Base-by-base conservation (phyloP, 148 eudicot genomes). In the Silene conica region DNA sequence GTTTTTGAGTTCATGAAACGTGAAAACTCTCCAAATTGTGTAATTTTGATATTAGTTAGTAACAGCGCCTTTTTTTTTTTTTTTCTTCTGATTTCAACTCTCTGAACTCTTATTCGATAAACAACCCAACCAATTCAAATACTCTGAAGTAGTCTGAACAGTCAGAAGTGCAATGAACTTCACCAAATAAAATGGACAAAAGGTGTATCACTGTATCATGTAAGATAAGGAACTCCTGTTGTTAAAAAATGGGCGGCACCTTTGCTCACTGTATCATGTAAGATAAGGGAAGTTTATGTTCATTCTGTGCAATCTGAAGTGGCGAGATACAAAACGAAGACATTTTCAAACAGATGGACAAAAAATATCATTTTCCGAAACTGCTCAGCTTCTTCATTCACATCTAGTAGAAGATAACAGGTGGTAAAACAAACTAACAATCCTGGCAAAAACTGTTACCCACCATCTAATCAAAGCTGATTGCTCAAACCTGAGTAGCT, bases 361-460 rank as follows among this genome's bases (percentile, higher is more conserved):
- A 38, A 16, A 52, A 52, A 50, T 12, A 13, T 68, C 71, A 26
- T 23, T 38, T 38, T 50, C n/a, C 43, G 7, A 20, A 16, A 50
- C 23, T 50, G 22, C 25, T 13, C 58, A 50, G 19, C 41, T 69
- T 50, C 58, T 23, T 14, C 4, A 50, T 52, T 50, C 41, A 69
- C 72, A 69, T 15, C 41, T 52, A 26, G 15, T 25, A 25, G 72
- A 14, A 11, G 18, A 9, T 69, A 69, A 50, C 34, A 50, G 72
- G 72, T 15, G 57, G 59, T 22, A 52, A 38, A 48, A 68, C 31
- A 20, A 20, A 69, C 59, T 20, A 45, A 21, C 28, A 21, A 46
- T 68, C 71, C 56, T 45, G 8, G 71, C 10, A 69, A 69, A 52
- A 52, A 2, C 16, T 52, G 59, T 52, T 69, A 19, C 43, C 72